A percentile compares a stretch with the other conserved stretches of the same genome.
These are phyloP conservation scores for Lactifluus volemus DNA, from an alignment of 768 basidiomycete genomes.

Conservation along the genomic window DNA sequence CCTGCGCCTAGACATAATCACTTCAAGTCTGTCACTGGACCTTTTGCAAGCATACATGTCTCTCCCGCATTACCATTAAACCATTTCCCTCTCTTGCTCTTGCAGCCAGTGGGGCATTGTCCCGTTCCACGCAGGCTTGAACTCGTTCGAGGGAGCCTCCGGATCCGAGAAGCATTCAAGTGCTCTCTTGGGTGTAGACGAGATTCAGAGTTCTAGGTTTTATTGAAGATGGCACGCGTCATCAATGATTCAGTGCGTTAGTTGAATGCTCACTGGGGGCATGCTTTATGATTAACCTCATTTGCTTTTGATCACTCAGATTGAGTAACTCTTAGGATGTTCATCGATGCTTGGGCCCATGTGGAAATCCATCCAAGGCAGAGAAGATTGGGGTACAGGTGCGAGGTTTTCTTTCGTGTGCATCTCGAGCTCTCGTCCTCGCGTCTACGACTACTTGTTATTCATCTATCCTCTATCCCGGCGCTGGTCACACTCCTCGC, in stretches of 20 bases:
- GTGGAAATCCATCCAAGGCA: conserved; percentile 6
- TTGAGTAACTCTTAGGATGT: background rate
- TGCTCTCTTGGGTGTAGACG: background rate
- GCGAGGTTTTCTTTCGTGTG: conserved; percentile 5
- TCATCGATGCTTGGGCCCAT: background rate
- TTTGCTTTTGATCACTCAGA: background rate
- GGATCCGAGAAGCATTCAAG: background rate
- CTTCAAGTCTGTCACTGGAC: too few species aligned
- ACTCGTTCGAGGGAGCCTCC: background rate
- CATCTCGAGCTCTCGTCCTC: too few species aligned
- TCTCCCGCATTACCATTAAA: too few species aligned
- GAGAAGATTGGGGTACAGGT: conserved; percentile 11
- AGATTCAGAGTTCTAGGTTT: background rate
- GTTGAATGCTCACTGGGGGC: background rate
- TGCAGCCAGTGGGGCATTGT: background rate
- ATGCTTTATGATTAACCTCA: background rate
- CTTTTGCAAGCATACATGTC: too few species aligned
- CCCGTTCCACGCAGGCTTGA: conserved; percentile 8
- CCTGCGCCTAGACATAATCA: too few species aligned
- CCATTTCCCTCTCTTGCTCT: background rate
- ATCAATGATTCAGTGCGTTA: background rate
- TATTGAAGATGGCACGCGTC: background rate
- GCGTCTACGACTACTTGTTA: too few species aligned
- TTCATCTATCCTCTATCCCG: too few species aligned
- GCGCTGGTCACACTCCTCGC: too few species aligned